Conservation (phyloP, 257 asterid genomes). For the Nicotiana undulata region DNA sequence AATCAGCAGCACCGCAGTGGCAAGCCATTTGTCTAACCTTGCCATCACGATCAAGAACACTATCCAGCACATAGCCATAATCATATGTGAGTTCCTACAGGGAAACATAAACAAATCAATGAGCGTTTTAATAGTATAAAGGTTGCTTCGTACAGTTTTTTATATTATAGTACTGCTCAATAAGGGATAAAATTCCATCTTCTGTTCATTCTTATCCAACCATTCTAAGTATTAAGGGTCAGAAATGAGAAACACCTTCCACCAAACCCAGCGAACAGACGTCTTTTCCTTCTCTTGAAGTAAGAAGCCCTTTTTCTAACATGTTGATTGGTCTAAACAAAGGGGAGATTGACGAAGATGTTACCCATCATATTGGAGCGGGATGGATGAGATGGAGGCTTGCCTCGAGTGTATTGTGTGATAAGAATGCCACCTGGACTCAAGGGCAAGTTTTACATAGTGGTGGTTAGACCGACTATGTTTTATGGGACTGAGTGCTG, state of each 20-base stretch:
- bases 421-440: too few relatives aligned
- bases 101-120: neutral
- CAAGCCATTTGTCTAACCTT: slow-evolving; percentile 43
- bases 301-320: neutral
- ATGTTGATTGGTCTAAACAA: neutral
- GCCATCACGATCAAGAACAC: slow-evolving; percentile 67
- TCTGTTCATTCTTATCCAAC: neutral
- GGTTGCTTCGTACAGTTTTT: neutral
- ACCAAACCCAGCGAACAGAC: neutral
- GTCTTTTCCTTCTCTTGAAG: neutral
- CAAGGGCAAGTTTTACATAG: too few relatives aligned
- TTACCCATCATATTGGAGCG: too few relatives aligned
- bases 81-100: slow-evolving; percentile 73
- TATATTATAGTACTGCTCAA: neutral
- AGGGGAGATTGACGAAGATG: too few relatives aligned
- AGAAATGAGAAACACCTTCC: neutral
- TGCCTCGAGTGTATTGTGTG: too few relatives aligned
- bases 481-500: too few relatives aligned
- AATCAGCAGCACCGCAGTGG: slow-evolving; percentile 61
- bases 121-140: neutral
- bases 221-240: neutral
- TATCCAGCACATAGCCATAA: slow-evolving; percentile 65
- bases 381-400: too few relatives aligned
- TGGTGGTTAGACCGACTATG: too few relatives aligned
- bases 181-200: neutral